Evolutionary conservation across 371 early-diverging fungal species (phyloP).

Genomic region (Mortierella sp.): DNA sequence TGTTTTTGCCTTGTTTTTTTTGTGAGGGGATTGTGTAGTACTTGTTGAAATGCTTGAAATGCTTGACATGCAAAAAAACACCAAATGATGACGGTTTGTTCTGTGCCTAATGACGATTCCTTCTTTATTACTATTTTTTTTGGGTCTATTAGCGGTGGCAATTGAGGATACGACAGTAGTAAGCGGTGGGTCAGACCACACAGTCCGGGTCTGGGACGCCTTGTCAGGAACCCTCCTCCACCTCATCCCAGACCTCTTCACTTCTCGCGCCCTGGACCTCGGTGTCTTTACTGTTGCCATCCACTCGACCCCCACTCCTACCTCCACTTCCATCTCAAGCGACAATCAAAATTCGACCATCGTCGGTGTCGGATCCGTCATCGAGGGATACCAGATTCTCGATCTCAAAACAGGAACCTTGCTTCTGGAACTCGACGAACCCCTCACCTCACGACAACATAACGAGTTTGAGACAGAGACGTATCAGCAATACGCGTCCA

Average conservation of each 20-base stretch:
- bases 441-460: slow-evolving; percentile 33
- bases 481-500: slow-evolving; percentile 40
- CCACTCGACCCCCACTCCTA: not conserved
- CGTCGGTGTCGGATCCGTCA: slow-evolving; percentile 34
- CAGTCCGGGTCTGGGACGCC: slow-evolving; percentile 64
- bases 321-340: not conserved
- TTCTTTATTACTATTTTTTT: not conserved
- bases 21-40: not conserved
- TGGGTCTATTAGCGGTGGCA: slow-evolving; percentile 26
- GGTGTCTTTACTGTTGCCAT: slow-evolving; percentile 43
- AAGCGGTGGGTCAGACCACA: slow-evolving; percentile 60
- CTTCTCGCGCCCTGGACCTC: slow-evolving; percentile 25
- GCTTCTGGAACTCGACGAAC: slow-evolving; percentile 42
- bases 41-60: no score
- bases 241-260: slow-evolving; percentile 30
- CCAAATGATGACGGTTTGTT: no score
- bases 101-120: no score
- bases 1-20: not conserved
- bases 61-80: no score
- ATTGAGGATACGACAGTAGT: slow-evolving; percentile 38
- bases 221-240: slow-evolving; percentile 20
- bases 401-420: slow-evolving; percentile 22
- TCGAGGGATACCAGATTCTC: slow-evolving; percentile 38
- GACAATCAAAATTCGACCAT: not conserved
- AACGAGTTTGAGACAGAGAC: slow-evolving; percentile 23